Evolutionary conservation across 1,139 yeast genomes (phyloP).

Genomic region (Sugiyamaella sp.): DNA sequence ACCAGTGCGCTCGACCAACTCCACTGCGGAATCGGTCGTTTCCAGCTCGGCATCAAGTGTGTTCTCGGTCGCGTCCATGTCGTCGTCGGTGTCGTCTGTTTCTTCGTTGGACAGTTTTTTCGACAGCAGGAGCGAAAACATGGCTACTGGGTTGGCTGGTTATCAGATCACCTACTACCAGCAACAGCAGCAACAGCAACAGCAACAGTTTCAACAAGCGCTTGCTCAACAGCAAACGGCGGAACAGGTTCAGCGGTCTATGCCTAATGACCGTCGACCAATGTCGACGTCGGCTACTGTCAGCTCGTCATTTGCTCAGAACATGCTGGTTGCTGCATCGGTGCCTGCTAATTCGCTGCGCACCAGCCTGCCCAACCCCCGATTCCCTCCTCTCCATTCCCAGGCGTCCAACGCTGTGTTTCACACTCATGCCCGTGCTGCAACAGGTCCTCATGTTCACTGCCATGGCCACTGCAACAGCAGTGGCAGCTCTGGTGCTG

Average conservation of each 20-base stretch:
- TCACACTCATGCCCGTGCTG: slow-evolving; percentile 26
- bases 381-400: slow-evolving; percentile 30
- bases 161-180: slow-evolving; percentile 7
- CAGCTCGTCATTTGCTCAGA: slow-evolving; percentile 30
- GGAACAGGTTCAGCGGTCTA: neutral
- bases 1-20: slow-evolving; percentile 21
- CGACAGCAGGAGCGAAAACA: slow-evolving; percentile 6
- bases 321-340: slow-evolving; percentile 27
- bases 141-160: neutral
- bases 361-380: slow-evolving; percentile 18
- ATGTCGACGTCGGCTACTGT: slow-evolving; percentile 28
- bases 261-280: slow-evolving; percentile 19
- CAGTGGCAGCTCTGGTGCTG: neutral
- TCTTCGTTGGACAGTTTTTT: slow-evolving; percentile 19
- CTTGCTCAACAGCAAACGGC: neutral
- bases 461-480: neutral
- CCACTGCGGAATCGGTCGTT: slow-evolving; percentile 21
- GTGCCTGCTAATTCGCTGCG: slow-evolving; percentile 23
- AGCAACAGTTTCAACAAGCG: slow-evolving; percentile 14
- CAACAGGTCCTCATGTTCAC: neutral
- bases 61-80: slow-evolving; percentile 26
- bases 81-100: slow-evolving; percentile 26
- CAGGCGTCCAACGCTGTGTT: slow-evolving; percentile 34
- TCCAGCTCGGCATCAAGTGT: slow-evolving; percentile 23
- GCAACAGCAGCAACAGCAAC: slow-evolving; percentile 17